These are phyloP conservation scores for Mimosa pudica DNA, from an alignment of 306 rosid genomes.

Conservation along the genomic window DNA sequence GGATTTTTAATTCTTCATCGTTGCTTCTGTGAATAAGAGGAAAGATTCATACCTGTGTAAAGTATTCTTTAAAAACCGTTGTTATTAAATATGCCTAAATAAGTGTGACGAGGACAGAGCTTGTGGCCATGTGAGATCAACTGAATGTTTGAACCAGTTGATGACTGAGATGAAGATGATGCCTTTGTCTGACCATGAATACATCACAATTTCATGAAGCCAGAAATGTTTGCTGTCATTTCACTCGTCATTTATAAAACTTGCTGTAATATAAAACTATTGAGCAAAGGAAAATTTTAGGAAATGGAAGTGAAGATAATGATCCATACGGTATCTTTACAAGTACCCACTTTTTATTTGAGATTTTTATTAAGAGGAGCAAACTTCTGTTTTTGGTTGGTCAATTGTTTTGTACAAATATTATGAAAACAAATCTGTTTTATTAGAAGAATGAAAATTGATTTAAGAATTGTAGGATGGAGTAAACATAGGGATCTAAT, in stretches of 20 bases:
- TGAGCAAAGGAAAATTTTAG: background rate
- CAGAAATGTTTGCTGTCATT: background rate
- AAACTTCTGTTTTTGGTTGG: background rate
- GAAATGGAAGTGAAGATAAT: background rate
- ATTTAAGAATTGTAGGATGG: background rate
- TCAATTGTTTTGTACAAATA: background rate
- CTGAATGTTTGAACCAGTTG: background rate
- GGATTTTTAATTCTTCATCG: conserved; percentile 32
- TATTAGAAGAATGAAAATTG: background rate
- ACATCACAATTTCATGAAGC: background rate
- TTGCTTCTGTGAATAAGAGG: conserved; percentile 30
- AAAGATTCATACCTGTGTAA: background rate
- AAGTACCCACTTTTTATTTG: background rate
- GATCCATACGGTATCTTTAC: background rate
- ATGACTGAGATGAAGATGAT: background rate
- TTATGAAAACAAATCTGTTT: background rate
- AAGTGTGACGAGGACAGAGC: background rate
- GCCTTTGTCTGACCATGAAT: background rate
- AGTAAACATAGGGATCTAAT: background rate
- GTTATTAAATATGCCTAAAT: background rate
- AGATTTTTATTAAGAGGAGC: background rate
- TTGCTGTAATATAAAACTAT: no score
- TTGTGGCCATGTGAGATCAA: background rate
- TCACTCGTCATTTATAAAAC: background rate
- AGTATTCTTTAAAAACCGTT: background rate